Percentiles rank a stretch among this genome's conserved stretches.
Conservation (phyloP, 768 basidiomycete genomes). For the Trametes maxima region DNA sequence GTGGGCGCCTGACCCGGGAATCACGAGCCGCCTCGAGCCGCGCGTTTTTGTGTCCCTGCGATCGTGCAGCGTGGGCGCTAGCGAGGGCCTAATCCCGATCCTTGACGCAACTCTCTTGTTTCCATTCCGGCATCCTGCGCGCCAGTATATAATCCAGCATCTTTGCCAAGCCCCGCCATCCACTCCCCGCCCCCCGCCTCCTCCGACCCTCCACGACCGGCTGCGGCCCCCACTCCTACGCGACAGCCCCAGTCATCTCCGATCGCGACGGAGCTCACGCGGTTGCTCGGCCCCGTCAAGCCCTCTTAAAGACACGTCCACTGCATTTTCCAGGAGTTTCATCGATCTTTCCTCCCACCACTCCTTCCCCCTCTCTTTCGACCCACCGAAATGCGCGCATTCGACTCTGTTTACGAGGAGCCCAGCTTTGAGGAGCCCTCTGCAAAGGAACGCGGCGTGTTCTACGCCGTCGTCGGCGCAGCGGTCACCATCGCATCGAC, state of each 20-base stretch:
- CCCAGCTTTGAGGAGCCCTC: constrained; percentile 20
- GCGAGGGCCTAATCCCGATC: neutral
- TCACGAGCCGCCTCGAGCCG: constrained; percentile 12
- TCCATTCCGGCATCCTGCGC: constrained; percentile 9
- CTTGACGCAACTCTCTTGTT: constrained; percentile 12
- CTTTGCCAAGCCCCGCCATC: neutral
- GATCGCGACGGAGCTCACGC: neutral
- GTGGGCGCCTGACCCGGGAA: constrained; percentile 5
- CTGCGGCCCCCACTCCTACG: neutral
- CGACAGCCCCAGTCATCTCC: neutral
- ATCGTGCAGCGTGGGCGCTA: constrained; percentile 12
- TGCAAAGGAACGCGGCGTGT: constrained; percentile 14
- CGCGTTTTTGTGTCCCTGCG: neutral
- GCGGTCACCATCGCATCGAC: constrained; percentile 24
- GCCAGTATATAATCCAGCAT: constrained; percentile 1
- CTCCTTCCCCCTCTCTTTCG: neutral
- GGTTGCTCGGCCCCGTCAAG: neutral
- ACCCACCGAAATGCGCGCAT: constrained; percentile 18
- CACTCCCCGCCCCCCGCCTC: neutral
- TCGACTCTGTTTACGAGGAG: constrained; percentile 20
- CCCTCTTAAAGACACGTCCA: neutral
- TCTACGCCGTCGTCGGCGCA: constrained; percentile 19
- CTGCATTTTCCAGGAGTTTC: too few species aligned
- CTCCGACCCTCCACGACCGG: neutral
- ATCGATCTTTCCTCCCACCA: neutral